These are phyloP conservation scores for Candida khao-thaluensis DNA, from an alignment of 805 yeast genomes.

Conservation along the genomic window DNA sequence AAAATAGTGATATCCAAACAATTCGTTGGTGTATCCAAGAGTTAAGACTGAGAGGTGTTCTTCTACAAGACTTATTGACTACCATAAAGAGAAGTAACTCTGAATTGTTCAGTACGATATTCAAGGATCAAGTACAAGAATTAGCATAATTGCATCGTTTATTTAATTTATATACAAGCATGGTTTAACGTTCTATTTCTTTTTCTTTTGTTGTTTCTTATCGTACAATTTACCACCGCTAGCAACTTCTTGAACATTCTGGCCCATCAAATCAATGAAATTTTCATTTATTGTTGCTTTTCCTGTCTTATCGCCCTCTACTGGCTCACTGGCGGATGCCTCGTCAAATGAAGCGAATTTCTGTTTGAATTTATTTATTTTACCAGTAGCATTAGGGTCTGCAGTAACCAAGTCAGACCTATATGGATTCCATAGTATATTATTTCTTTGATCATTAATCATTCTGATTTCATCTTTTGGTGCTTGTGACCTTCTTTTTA, in stretches of 20 bases:
- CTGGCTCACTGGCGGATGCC: conserved; percentile 17
- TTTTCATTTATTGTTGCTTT: conserved; percentile 34
- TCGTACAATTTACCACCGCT: conserved; percentile 54
- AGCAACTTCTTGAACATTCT: conserved; percentile 52
- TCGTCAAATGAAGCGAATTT: conserved; percentile 49
- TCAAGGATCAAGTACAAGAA: background rate
- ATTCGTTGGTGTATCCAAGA: conserved; percentile 33
- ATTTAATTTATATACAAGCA: conserved; percentile 8
- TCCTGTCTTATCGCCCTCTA: conserved; percentile 7
- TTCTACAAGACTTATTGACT: conserved; percentile 16
- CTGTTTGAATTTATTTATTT: conserved; percentile 69
- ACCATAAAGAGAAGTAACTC: background rate
- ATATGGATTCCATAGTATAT: conserved; percentile 84
- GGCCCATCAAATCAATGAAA: conserved; percentile 60
- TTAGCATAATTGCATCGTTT: background rate
- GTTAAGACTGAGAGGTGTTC: conserved; percentile 27
- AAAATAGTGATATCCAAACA: conserved; percentile 21
- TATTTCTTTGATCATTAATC: conserved; percentile 86
- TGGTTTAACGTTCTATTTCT: conserved; percentile 14
- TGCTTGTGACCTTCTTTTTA: conserved; percentile 76
- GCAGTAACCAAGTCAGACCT: conserved; percentile 71
- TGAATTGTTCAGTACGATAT: background rate
- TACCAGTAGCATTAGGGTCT: conserved; percentile 84
- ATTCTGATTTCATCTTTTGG: conserved; percentile 85
- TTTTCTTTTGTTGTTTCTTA: conserved; percentile 46